These are phyloP conservation scores for Phalaenopsis aphrodite DNA, from an alignment of 106 monocot genomes.

Conservation along the genomic window DNA sequence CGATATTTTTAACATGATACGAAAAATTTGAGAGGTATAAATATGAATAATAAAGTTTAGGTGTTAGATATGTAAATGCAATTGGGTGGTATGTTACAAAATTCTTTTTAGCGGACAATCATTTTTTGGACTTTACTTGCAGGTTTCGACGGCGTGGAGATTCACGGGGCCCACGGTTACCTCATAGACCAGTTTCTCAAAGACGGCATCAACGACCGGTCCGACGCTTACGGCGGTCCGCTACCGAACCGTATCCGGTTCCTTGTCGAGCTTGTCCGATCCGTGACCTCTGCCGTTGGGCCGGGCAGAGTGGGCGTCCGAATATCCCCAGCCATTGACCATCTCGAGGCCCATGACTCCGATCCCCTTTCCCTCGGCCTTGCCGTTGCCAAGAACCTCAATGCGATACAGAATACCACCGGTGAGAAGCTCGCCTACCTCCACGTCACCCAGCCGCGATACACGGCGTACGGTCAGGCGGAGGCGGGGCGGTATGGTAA, in stretches of 20 bases:
- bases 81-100: too few species aligned
- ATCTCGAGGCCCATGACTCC: constrained; percentile 78
- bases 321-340: constrained; percentile 88
- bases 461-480: constrained; percentile 41
- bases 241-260: constrained; percentile 61
- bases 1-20: too few species aligned
- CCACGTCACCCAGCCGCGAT: constrained; percentile 80
- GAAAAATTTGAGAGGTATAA: too few species aligned
- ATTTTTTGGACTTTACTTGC: neutral
- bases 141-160: constrained; percentile 96
- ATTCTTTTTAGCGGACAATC: too few species aligned
- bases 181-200: constrained; percentile 95
- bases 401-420: constrained; percentile 34
- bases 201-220: constrained; percentile 91
- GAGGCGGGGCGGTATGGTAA: constrained; percentile 58
- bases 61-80: too few species aligned
- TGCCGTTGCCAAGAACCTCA: constrained; percentile 48
- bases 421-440: constrained; percentile 57
- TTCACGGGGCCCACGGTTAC: constrained; percentile 96
- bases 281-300: constrained; percentile 48
- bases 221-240: constrained; percentile 64
- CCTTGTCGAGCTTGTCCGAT: constrained; percentile 39
- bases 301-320: constrained; percentile 61
- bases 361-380: constrained; percentile 54
- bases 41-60: too few species aligned